phyloP scores from a whole-genome alignment of 768 basidiomycete species.

The Ramaria sp. region DNA sequence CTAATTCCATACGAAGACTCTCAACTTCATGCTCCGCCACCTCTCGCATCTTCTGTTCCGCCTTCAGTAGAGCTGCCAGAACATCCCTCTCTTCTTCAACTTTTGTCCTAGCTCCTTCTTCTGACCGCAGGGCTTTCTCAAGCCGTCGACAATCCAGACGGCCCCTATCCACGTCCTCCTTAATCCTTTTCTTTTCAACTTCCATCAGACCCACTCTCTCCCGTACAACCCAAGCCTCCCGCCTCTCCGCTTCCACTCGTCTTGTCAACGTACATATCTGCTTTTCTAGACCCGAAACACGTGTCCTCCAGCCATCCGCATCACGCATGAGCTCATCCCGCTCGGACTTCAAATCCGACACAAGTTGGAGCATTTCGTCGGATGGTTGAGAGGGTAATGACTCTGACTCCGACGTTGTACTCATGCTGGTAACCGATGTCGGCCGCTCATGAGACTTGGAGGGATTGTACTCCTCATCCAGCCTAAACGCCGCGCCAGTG shows the following conservation, averaged over 20 bases:
- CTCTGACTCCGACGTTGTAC: constrained; percentile 18
- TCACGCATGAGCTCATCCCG: constrained; percentile 84
- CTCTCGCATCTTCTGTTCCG: constrained; percentile 30
- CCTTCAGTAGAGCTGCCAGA: constrained; percentile 21
- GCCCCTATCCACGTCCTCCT: constrained; percentile 28
- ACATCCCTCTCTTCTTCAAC: constrained; percentile 14
- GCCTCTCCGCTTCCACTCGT: constrained; percentile 66
- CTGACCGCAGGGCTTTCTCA: neutral
- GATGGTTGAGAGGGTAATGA: constrained; percentile 30
- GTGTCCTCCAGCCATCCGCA: constrained; percentile 74
- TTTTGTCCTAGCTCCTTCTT: constrained; percentile 17
- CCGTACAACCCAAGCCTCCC: constrained; percentile 77
- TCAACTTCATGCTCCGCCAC: constrained; percentile 48
- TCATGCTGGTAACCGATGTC: constrained; percentile 39
- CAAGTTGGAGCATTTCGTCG: constrained; percentile 69
- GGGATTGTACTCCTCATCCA: constrained; percentile 13
- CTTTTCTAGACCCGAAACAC: constrained; percentile 69
- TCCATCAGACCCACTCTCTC: constrained; percentile 58
- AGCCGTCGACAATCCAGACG: constrained; percentile 24
- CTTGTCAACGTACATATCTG: constrained; percentile 53
- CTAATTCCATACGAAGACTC: constrained; percentile 23
- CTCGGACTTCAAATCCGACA: constrained; percentile 76
- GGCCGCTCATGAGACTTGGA: constrained; percentile 31
- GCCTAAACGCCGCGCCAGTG: neutral
- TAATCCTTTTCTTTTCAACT: constrained; percentile 39